Evolutionary conservation across 2,329 filamentous ascomycete genomes (phyloP).

Genomic region (Claviceps capensis): DNA sequence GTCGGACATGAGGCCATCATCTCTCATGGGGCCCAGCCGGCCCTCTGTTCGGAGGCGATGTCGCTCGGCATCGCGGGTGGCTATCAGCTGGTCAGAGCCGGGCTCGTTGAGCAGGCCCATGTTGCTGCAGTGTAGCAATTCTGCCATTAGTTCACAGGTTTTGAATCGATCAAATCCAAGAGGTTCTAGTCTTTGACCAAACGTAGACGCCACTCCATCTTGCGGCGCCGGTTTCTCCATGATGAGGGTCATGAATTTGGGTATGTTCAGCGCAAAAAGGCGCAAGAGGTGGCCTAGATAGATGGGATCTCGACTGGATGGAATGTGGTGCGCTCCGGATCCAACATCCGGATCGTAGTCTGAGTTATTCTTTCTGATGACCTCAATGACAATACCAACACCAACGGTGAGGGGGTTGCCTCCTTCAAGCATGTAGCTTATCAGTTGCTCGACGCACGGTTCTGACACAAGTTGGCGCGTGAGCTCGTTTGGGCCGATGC

Average conservation of each 20-base stretch:
- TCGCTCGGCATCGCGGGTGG: constrained; percentile 64
- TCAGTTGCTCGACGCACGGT: constrained; percentile 69
- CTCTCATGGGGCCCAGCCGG: constrained; percentile 38
- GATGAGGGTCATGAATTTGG: constrained; percentile 86
- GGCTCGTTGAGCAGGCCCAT: constrained; percentile 91
- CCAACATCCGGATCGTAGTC: constrained; percentile 94
- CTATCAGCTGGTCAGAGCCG: constrained; percentile 79
- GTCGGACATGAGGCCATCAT: constrained; percentile 34
- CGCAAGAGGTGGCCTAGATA: constrained; percentile 85
- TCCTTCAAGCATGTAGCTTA: constrained; percentile 80
- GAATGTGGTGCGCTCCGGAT: constrained; percentile 62
- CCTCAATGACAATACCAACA: constrained; percentile 94
- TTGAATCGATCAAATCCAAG: constrained; percentile 97
- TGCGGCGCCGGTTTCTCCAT: constrained; percentile 63
- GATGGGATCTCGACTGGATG: constrained; percentile 82
- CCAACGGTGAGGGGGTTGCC: constrained; percentile 92
- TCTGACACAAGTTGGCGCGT: constrained; percentile 89
- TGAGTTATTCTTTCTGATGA: constrained; percentile 98
- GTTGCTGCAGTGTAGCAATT: constrained; percentile 93
- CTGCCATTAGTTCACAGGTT: constrained; percentile 97
- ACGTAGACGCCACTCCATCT: constrained; percentile 69
- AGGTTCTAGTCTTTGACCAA: constrained; percentile 81
- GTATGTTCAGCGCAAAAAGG: constrained; percentile 79
- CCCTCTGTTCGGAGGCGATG: constrained; percentile 68
- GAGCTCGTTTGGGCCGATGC: constrained; percentile 93